These are phyloP conservation scores for Suillus subaureus DNA, from an alignment of 768 basidiomycete genomes.

Conservation along the genomic window DNA sequence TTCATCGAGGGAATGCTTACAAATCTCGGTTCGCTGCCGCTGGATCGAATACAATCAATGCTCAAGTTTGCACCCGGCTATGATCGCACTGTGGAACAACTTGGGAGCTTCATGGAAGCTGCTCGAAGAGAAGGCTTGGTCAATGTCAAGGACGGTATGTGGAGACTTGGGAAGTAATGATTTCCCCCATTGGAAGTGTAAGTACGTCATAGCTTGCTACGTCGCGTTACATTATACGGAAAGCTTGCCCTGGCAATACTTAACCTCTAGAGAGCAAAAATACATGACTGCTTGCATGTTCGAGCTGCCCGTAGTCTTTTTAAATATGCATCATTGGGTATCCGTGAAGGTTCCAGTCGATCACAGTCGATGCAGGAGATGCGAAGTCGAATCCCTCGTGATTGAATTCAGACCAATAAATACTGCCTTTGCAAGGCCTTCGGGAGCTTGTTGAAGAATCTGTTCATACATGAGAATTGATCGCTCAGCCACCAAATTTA, in stretches of 20 bases:
- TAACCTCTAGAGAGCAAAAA: not conserved
- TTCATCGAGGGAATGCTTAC: constrained; percentile 93
- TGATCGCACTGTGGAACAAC: constrained; percentile 77
- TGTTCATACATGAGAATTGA: constrained; percentile 18
- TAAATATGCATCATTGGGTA: not conserved
- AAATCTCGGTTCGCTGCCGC: constrained; percentile 73
- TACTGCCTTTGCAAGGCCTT: constrained; percentile 39
- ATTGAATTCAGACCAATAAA: constrained; percentile 37
- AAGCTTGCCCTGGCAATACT: not conserved
- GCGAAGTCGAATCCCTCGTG: not conserved
- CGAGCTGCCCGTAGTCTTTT: not conserved
- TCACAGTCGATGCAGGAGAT: constrained; percentile 10
- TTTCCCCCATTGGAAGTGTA: not conserved
- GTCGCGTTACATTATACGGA: not conserved
- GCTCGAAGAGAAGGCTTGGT: constrained; percentile 79
- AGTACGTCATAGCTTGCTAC: not conserved
- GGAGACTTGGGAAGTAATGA: constrained; percentile 47
- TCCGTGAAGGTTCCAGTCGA: not conserved
- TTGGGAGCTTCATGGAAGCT: constrained; percentile 78
- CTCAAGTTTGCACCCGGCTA: constrained; percentile 83
- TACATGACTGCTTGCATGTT: not conserved
- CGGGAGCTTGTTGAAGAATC: constrained; percentile 50
- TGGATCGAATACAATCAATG: constrained; percentile 89
- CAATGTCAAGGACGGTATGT: constrained; percentile 66
- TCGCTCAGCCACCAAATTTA: not conserved